A percentile compares a stretch with the other conserved stretches of the same genome.
phyloP scores from a whole-genome alignment of 2,329 filamentous ascomycete genomes.

The Cryphonectria nitschkei region DNA sequence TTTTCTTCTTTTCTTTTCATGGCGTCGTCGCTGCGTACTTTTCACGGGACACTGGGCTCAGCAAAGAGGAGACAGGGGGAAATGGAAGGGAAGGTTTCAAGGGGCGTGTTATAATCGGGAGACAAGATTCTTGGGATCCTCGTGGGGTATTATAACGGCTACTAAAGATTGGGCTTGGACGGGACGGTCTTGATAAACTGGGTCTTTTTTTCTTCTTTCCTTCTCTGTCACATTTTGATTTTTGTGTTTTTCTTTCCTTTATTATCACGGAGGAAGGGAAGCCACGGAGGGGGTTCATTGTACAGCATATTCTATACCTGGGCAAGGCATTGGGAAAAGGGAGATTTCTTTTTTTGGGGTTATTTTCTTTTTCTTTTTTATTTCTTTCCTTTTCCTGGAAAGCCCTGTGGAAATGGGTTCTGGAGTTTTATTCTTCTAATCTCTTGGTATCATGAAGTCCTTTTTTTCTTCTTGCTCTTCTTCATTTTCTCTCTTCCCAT shows the following conservation, averaged over 20 bases:
- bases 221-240: background rate
- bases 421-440: background rate
- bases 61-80: background rate
- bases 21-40: background rate
- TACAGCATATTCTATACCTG: constrained; percentile 8
- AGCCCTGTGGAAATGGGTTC: background rate
- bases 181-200: background rate
- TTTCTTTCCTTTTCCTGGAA: background rate
- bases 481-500: background rate
- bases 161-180: background rate
- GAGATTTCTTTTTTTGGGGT: background rate
- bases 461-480: background rate
- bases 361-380: background rate
- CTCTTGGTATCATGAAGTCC: background rate
- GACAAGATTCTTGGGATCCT: background rate
- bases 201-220: background rate
- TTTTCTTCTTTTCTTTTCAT: background rate
- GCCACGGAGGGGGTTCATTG: background rate
- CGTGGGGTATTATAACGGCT: background rate
- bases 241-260: background rate
- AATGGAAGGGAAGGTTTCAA: background rate
- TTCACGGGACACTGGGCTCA: background rate
- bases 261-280: background rate
- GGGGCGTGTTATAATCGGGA: background rate
- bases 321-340: constrained; percentile 4